These are phyloP conservation scores for Sicyos edulis DNA, from an alignment of 306 rosid genomes.

Conservation along the genomic window DNA sequence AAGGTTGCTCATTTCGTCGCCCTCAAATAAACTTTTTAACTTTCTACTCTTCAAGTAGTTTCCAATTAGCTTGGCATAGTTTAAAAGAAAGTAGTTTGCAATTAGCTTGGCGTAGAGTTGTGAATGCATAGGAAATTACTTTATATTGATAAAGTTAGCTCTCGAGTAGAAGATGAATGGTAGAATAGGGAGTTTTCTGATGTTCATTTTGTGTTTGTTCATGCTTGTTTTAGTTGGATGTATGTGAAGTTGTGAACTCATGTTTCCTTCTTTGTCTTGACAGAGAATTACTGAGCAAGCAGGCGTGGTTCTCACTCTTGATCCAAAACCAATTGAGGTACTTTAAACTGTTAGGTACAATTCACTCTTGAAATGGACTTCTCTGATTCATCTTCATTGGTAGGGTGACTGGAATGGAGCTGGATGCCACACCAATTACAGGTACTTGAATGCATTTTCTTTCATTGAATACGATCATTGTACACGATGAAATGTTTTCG, in stretches of 20 bases:
- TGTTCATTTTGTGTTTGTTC: too few relatives aligned
- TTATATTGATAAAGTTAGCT: too few relatives aligned
- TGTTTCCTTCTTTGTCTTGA: conserved; percentile 21
- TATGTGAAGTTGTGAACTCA: background rate
- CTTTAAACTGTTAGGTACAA: background rate
- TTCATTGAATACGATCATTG: conserved; percentile 12
- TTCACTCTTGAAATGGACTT: conserved; percentile 15
- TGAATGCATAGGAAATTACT: too few relatives aligned
- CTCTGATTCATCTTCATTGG: conserved; percentile 16
- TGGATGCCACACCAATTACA: conserved; percentile 95
- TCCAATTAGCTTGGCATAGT: background rate
- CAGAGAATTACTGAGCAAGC: conserved; percentile 99
- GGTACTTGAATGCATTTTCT: conserved; percentile 38
- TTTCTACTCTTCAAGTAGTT: background rate
- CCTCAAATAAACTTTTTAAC: background rate
- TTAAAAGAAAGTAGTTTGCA: conserved; percentile 1
- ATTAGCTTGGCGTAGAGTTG: background rate
- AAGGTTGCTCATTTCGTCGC: background rate
- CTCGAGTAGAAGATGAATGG: background rate
- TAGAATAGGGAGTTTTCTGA: too few relatives aligned
- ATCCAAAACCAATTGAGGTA: conserved; percentile 98
- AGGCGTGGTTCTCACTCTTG: conserved; percentile 90
- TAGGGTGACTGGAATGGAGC: conserved; percentile 99
- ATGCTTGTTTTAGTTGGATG: too few relatives aligned
- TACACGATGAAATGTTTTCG: conserved; percentile 5